Conservation (phyloP, 1,284 basidiomycete species). For the Ganoderma lingzhi region DNA sequence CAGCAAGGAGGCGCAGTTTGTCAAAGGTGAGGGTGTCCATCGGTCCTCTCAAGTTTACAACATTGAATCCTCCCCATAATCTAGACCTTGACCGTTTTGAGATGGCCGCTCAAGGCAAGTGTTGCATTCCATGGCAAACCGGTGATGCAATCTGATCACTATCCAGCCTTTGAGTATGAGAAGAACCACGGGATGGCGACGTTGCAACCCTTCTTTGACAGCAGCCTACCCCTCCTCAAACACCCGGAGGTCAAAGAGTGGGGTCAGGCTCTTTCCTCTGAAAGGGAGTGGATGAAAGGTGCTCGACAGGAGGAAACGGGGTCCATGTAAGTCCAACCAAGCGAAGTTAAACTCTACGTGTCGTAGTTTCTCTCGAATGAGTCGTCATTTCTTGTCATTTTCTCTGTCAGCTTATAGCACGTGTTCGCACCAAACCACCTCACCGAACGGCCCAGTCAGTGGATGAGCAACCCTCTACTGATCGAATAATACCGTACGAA, state of each 20-base stretch:
- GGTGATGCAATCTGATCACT: not conserved
- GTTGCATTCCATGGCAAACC: not conserved
- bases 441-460: no score
- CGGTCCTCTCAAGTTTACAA: no score
- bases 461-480: no score
- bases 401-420: not conserved
- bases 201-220: constrained; percentile 80
- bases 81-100: constrained; percentile 93
- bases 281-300: constrained; percentile 52
- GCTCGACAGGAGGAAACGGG: not conserved
- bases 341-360: not conserved
- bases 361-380: not conserved
- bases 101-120: constrained; percentile 83
- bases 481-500: no score
- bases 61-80: not conserved
- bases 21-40: constrained; percentile 75
- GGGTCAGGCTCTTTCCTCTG: constrained; percentile 67
- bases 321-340: not conserved
- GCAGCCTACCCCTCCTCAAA: constrained; percentile 73
- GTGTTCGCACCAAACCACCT: not conserved
- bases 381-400: not conserved
- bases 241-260: constrained; percentile 83
- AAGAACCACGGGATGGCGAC: constrained; percentile 50
- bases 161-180: constrained; percentile 78
- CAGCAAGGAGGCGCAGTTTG: constrained; percentile 87